Base-by-base conservation (phyloP, 768 basidiomycete species). In the Tulasnella sp. region DNA sequence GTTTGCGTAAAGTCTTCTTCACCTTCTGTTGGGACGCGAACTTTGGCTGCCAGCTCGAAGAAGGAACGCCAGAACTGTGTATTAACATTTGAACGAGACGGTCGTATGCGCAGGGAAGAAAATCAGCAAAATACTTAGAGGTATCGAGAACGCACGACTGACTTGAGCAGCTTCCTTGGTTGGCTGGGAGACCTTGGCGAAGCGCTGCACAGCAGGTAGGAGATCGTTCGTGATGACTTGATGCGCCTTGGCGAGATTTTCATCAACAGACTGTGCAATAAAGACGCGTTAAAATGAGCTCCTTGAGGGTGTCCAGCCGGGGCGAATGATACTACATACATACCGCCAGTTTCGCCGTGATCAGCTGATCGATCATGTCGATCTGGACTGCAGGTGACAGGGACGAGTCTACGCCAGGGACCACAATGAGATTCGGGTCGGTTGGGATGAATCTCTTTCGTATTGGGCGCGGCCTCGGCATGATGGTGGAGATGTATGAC, bases 361-460 rank as follows among this genome's bases (percentile, higher is more conserved):
- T 93, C 66, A 93, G 77, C 68, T 96, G 93, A 70, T 98, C 93
- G 60, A 96, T 90, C 71, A 93, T 89, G 66, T 94, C 91, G 55
- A 92, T 85, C 73, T 96, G 92, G 66, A 85, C 90, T 60, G 78
- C 78, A 24, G 82, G 73, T 21, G 85, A 76, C 22, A 85, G 84
- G 9, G 73, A 75, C 0, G 77, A 79, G 65, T 91, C 85, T 38
- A 91, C 74, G 0, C 88, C 87, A 7, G 86, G 83, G 2, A 90
- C 74, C 12, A 73, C 68, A 55, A 91, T 88, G 46, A 77, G 75
- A 0, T 76, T 65, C 17, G 86, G 82, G 68, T 89, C 78, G 3
- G 74, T 38, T 38, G 34, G 34, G 15, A 38, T 15, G 34, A 38
- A 38, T 38, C 34, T 38, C 34, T 38, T 38, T 15, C 34, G 34